Base-by-base conservation (phyloP, 306 rosid species). In the Acacia acuminata region DNA sequence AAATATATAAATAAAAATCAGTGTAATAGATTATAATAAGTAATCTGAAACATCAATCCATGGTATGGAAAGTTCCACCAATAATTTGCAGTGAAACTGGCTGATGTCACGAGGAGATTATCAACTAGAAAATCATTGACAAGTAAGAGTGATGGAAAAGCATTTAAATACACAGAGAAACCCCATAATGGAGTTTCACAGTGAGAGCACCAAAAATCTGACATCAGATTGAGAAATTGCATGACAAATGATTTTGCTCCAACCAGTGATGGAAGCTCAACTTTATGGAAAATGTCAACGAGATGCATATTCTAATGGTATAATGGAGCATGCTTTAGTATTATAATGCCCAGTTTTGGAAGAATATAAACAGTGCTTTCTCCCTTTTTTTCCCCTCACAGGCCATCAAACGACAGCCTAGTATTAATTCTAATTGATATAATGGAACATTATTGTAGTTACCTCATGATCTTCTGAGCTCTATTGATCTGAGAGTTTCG, bases 191-290 rank as follows among this genome's bases (percentile, higher is more conserved):
- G 76, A 63, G 47, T 72, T 73, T 84, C 63, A 77, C 83, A 56
- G 87, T 79, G 77, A 74, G 73, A 74, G 83, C 88, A 90, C 90
- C 80, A 27, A 53, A 84, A 69, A 27, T 43, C 79, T 67, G 32
- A 66, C 73, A 75, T 79, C 69, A 58, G 77, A 53, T 50, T 73
- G 81, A 77, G 71, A 13, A 19, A 38, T 45, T 19, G 5, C 73
- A 36, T 48, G 42, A 73, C 81, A 47, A 50, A 64, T 73, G 53
- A 76, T 76, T 71, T 85, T 24, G 48, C 73, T 84, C 48, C 82
- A 74, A 72, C 36, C 22, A 66, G 70, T 32, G 38, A 73, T 34
- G 8, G 22, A n/a, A 20, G 70, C 27, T 71, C 63, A 68, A 77
- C 77, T 58, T 58, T 50, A 47, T 80, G 78, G 38, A 48, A 60